Base-by-base conservation (phyloP, 805 yeast genomes). In the Saccharomycopsis sp. region DNA sequence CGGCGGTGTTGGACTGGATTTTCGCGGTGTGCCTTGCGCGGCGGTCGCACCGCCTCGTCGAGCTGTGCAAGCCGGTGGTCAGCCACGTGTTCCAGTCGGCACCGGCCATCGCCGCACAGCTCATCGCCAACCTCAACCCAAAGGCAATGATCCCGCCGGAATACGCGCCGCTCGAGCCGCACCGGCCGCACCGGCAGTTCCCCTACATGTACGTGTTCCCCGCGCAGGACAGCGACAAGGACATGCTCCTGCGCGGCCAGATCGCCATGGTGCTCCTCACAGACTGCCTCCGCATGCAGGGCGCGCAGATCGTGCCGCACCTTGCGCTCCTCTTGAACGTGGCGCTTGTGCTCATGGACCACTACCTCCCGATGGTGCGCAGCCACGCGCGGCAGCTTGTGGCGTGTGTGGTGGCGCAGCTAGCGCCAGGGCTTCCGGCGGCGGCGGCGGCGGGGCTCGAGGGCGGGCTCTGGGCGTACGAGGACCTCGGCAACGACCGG, bases 221-320 rank as follows among this genome's bases (percentile, higher is more conserved):
- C n/a, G 78, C 82, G 12, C 75, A 78, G 18, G 76, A 75, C 50
- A 44, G 16, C 21, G 81, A 81, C 23, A 79, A 84, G 65, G 92
- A 85, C 62, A 82, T 91, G 1, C 87, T 94, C 63, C 91, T 97
- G 0, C 75, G 84, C 55, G 94, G 97, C 2, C 98, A 94, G 66
- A 70, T 94, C 37, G 90, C 97, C 0, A 79, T 89, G 69, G 84
- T 94, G 0, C 85, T 91, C 63, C 71, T 94, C 57, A 96, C 90
- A 1, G 97, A 94, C 67, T 71, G 92, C 50, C 75, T 90, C 55
- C 79, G 87, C 2, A 75, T 81, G 16, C 41, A 51, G 21, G 56
- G 53, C 24, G 50, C 18, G 12, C 92, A 88, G 14, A 73, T 83
- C 9, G 74, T 87, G 63, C 74, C 78, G 1, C 79, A 82, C 52